Conservation (phyloP, 2,329 filamentous ascomycete genomes). For the Fragosphaeria purpurea region DNA sequence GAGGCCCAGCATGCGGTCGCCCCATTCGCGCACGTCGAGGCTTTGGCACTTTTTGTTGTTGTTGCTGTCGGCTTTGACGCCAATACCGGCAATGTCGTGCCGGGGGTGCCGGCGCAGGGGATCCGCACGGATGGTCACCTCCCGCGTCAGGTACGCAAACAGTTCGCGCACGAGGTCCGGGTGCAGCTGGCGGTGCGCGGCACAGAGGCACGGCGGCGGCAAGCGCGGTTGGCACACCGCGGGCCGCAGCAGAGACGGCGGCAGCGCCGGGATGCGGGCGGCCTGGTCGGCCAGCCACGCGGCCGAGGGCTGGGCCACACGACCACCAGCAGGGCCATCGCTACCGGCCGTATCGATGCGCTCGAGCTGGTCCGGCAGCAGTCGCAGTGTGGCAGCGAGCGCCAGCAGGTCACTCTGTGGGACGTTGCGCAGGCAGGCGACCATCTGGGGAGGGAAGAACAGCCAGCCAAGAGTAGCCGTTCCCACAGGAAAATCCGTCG, state of each 20-base stretch:
- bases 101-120: slow-evolving; percentile 8
- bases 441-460: background rate
- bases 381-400: slow-evolving; percentile 4
- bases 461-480: too few relatives aligned
- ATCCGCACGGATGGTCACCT: slow-evolving; percentile 12
- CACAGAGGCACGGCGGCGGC: slow-evolving; percentile 14
- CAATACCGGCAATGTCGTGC: background rate
- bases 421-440: background rate
- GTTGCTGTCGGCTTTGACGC: background rate
- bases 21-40: slow-evolving; percentile 10
- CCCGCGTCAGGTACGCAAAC: slow-evolving; percentile 24
- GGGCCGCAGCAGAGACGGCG: slow-evolving; percentile 4
- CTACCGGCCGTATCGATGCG: too few relatives aligned
- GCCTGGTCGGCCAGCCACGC: slow-evolving; percentile 9
- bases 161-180: slow-evolving; percentile 14
- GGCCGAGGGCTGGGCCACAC: background rate
- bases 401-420: background rate
- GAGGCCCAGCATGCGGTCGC: slow-evolving; percentile 12
- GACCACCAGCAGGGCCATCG: too few relatives aligned
- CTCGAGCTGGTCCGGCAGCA: slow-evolving; percentile 4
- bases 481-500: too few relatives aligned
- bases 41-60: background rate
- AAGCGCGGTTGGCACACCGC: background rate
- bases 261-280: slow-evolving; percentile 6
- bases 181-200: slow-evolving; percentile 13